Evolutionary conservation across 2,329 filamentous ascomycete genomes (phyloP), one percentile per base, ranked within the genome.

Genomic region (Claviceps humidiphila): DNA sequence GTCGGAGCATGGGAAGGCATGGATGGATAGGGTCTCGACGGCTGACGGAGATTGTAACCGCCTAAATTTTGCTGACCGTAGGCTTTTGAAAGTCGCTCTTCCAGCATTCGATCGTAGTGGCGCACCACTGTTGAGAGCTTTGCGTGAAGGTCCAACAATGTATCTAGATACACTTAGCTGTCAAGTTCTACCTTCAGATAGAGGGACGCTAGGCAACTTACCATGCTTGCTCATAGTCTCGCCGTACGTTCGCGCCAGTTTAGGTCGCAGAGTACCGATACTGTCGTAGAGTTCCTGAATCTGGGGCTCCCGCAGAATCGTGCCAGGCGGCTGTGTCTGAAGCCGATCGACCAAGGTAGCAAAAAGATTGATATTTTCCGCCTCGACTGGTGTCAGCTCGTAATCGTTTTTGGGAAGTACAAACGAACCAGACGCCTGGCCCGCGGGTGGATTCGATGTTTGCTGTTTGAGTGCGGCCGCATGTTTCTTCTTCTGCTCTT

Each of bases 221-320:
- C 88, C 90, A 67, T 97, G 93, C 69, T 98, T 98, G 78, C 93
- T 97, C 93, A 98, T 97, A 0, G 93, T 96, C 71, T 98, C 93
- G 52, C 93, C 93, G 64, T 97, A 96, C 0, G 91, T 96, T 53
- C 93, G 81, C 4, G 93, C 93, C 52, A 98, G 75, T 67, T 98
- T 98, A 1, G 93, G 93, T 49, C 93, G 80, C 56, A 98, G 72
- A 16, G 89, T 78, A n/a, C 91, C 89, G 60, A 98, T 97, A 61
- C 90, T 94, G 63, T 97, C 93, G 65, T 98, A 98, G 4, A 98
- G 74, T 69, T 98, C 93, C 68, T 98, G 93, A 49, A 98, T 96
- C 65, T 97, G 93, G 1, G 93, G 93, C 63, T 98, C 93, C 48
- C 93, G 79, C n/a, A 98, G 70, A 51, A 98, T 96, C 0, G 93